Conservation (phyloP, 345 rosid species). For the Turnera subulata region DNA sequence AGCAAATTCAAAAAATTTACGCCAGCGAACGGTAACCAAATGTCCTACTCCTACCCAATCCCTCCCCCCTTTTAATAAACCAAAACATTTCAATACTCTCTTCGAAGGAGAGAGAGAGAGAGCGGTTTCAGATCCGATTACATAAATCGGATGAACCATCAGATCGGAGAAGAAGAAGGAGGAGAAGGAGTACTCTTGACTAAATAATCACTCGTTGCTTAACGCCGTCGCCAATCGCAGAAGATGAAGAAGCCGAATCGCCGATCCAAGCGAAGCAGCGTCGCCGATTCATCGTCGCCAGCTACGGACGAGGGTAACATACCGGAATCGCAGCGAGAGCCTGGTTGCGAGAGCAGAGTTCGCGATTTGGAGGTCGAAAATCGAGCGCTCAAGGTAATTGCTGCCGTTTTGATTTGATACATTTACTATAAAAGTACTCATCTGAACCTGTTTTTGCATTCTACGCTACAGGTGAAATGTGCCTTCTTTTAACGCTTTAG, state of each 20-base stretch:
- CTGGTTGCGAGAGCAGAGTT: constrained; percentile 7
- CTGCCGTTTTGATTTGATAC: neutral
- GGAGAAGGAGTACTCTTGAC: too few relatives aligned
- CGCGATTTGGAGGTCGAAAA: constrained; percentile 22
- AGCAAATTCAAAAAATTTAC: too few relatives aligned
- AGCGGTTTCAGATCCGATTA: too few relatives aligned
- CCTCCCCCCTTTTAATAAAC: too few relatives aligned
- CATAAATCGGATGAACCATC: too few relatives aligned
- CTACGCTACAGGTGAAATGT: neutral
- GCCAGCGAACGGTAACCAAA: too few relatives aligned
- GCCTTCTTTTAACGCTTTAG: neutral
- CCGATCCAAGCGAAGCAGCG: constrained; percentile 43
- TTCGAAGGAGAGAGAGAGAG: too few relatives aligned
- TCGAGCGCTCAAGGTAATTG: constrained; percentile 21
- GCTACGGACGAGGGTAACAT: constrained; percentile 6
- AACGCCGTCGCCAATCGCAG: neutral
- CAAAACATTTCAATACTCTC: too few relatives aligned
- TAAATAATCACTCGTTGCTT: too few relatives aligned
- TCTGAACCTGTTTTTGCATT: neutral
- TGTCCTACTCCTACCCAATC: too few relatives aligned
- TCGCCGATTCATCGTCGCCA: constrained; percentile 32
- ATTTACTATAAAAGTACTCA: too few relatives aligned
- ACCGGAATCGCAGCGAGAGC: neutral
- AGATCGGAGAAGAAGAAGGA: too few relatives aligned
- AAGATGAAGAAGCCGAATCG: constrained; percentile 58